Conservation (phyloP, 2,329 filamentous ascomycete species). For the Aspergillus novofumigatus region DNA sequence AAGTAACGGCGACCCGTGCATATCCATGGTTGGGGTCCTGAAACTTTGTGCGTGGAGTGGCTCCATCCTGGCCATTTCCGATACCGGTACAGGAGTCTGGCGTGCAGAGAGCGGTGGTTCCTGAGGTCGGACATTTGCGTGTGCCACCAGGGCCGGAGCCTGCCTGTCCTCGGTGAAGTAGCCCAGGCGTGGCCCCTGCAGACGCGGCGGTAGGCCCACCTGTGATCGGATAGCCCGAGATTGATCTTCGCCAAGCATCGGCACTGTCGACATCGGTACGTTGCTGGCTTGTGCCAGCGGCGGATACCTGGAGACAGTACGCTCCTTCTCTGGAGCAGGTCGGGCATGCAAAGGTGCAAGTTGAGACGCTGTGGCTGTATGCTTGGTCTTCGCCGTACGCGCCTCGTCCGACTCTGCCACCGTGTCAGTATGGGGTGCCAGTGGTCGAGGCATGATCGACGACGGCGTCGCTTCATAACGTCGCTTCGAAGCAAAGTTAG, state of each 20-base stretch:
- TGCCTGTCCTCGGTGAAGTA: constrained; percentile 43
- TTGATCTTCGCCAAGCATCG: constrained; percentile 31
- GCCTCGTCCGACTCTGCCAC: constrained; percentile 29
- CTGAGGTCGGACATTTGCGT: constrained; percentile 22
- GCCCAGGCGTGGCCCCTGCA: constrained; percentile 41
- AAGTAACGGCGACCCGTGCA: constrained; percentile 22
- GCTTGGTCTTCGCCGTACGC: constrained; percentile 29
- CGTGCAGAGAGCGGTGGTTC: constrained; percentile 29
- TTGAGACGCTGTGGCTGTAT: constrained; percentile 28
- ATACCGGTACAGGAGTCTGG: constrained; percentile 22
- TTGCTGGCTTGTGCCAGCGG: constrained; percentile 38
- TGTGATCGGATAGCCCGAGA: constrained; percentile 30
- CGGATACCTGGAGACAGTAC: constrained; percentile 31
- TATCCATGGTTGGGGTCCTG: constrained; percentile 15
- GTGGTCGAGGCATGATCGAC: constrained; percentile 36
- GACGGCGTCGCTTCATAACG: constrained; percentile 46
- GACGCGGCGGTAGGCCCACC: constrained; percentile 26
- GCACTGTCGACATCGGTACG: constrained; percentile 23
- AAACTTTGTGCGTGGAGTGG: constrained; percentile 23
- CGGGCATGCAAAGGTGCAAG: constrained; percentile 29
- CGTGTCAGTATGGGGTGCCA: constrained; percentile 41
- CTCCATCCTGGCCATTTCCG: constrained; percentile 35
- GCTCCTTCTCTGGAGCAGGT: constrained; percentile 33
- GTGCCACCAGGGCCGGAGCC: constrained; percentile 20
- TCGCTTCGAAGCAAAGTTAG: constrained; percentile 43